phyloP scores from a whole-genome alignment of 2,329 filamentous ascomycete genomes.

The Atkinsonella texensis region DNA sequence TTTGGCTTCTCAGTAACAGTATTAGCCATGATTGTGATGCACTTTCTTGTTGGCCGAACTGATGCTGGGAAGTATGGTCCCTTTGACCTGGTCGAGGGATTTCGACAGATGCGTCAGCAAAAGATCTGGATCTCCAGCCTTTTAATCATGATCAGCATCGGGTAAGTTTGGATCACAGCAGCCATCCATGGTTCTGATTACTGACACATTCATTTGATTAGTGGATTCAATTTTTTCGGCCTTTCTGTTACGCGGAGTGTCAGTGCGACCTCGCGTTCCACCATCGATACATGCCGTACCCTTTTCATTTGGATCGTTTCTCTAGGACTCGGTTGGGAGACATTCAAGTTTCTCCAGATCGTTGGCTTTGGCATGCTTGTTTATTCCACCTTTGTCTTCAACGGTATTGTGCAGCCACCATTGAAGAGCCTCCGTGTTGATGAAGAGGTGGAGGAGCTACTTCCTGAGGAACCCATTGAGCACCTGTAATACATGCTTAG shows the following conservation, averaged over 20 bases:
- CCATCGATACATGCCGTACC: slow-evolving; percentile 94
- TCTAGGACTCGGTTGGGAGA: slow-evolving; percentile 87
- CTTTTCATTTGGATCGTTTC: slow-evolving; percentile 98
- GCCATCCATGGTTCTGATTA: not conserved
- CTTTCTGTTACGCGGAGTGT: slow-evolving; percentile 83
- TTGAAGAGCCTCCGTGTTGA: slow-evolving; percentile 52
- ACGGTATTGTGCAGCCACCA: slow-evolving; percentile 80
- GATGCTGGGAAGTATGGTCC: slow-evolving; percentile 65
- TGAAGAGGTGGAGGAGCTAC: slow-evolving; percentile 47
- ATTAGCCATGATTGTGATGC: slow-evolving; percentile 66
- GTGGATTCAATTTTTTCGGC: slow-evolving; percentile 98
- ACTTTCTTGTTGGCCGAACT: slow-evolving; percentile 65
- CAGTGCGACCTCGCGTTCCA: slow-evolving; percentile 85
- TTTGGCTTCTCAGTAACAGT: slow-evolving; percentile 80
- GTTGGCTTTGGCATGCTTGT: slow-evolving; percentile 78
- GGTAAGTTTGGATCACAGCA: slow-evolving; percentile 37
- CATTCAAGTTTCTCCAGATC: slow-evolving; percentile 95
- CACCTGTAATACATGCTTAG: slow-evolving; percentile 30
- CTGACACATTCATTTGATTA: slow-evolving; percentile 24
- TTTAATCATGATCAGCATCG: slow-evolving; percentile 95
- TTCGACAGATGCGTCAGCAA: slow-evolving; percentile 61
- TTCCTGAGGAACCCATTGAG: slow-evolving; percentile 78
- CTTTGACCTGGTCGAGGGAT: slow-evolving; percentile 82
- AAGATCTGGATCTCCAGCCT: slow-evolving; percentile 66
- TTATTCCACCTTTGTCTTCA: slow-evolving; percentile 95